These are phyloP conservation scores for Papiliotrema fonsecae DNA, from an alignment of 1,284 basidiomycete genomes.

Conservation along the genomic window DNA sequence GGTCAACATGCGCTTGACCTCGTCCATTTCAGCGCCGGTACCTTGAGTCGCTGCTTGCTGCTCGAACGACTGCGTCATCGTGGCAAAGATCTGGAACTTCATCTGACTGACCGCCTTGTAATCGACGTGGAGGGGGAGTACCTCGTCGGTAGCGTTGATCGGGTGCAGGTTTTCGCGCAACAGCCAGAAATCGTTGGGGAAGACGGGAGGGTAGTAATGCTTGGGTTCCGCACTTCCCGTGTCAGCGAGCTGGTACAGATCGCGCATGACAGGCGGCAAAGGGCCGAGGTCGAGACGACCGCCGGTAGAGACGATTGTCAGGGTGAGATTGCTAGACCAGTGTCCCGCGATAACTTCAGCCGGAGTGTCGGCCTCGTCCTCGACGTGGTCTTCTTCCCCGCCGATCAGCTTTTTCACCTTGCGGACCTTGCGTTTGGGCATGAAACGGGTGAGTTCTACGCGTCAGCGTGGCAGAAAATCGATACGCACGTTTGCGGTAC, in stretches of 20 bases:
- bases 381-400: constrained; percentile 43
- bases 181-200: constrained; percentile 94
- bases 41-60: constrained; percentile 66
- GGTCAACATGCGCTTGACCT: constrained; percentile 86
- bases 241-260: constrained; percentile 54
- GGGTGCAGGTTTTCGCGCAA: constrained; percentile 67
- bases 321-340: constrained; percentile 80
- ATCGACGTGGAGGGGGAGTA: constrained; percentile 70
- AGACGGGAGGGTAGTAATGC: constrained; percentile 80
- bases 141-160: constrained; percentile 69
- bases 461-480: constrained; percentile 10
- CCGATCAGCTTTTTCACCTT: constrained; percentile 79
- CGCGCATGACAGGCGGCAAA: constrained; percentile 59
- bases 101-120: constrained; percentile 78
- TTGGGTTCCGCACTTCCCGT: constrained; percentile 51
- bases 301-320: constrained; percentile 75
- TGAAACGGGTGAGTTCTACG: constrained; percentile 76
- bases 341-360: constrained; percentile 58
- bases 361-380: constrained; percentile 22
- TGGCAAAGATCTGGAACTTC: constrained; percentile 70
- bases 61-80: constrained; percentile 74
- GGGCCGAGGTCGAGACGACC: constrained; percentile 56
- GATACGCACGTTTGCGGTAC: constrained; percentile 67
- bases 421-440: constrained; percentile 64
- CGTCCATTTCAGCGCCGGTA: constrained; percentile 71